Conservation (phyloP, 2,329 filamentous ascomycete species). For the Furcasterigmium sp. region DNA sequence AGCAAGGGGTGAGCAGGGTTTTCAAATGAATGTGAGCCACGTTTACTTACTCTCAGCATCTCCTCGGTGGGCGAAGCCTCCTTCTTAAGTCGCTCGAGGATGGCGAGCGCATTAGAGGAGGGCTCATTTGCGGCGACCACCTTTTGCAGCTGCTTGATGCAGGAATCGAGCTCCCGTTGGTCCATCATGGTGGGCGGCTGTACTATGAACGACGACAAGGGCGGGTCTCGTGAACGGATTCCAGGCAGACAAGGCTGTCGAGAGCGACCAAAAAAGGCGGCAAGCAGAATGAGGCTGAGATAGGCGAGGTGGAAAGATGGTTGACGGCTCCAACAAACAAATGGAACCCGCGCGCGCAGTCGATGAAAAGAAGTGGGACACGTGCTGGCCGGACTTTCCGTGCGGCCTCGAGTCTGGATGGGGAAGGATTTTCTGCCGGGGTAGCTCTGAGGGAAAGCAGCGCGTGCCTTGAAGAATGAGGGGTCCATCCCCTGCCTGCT, state of each 20-base stretch:
- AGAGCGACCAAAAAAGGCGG: background rate
- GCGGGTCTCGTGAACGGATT: background rate
- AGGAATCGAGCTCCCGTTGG: conserved; percentile 71
- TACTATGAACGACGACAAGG: background rate
- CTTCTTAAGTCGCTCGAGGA: conserved; percentile 75
- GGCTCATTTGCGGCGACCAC: conserved; percentile 72
- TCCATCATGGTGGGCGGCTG: conserved; percentile 51
- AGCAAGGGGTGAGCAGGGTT: background rate
- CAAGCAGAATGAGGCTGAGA: background rate
- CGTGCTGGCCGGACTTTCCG: background rate
- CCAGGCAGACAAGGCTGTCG: background rate
- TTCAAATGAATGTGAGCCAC: background rate
- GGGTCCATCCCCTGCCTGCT: too few species aligned
- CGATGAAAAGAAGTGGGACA: too few species aligned
- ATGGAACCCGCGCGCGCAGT: too few species aligned
- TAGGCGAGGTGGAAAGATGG: background rate
- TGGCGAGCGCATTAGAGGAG: conserved; percentile 61
- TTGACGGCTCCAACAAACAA: too few species aligned
- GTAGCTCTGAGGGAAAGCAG: background rate
- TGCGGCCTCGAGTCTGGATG: background rate
- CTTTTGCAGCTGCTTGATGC: conserved; percentile 76
- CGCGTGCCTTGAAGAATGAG: too few species aligned
- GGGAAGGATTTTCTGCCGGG: conserved; percentile 1
- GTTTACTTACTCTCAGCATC: conserved; percentile 64
- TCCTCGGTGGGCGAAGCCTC: conserved; percentile 84